Base-by-base conservation (phyloP, 495 filamentous ascomycete species). In the Neurospora sp. region DNA sequence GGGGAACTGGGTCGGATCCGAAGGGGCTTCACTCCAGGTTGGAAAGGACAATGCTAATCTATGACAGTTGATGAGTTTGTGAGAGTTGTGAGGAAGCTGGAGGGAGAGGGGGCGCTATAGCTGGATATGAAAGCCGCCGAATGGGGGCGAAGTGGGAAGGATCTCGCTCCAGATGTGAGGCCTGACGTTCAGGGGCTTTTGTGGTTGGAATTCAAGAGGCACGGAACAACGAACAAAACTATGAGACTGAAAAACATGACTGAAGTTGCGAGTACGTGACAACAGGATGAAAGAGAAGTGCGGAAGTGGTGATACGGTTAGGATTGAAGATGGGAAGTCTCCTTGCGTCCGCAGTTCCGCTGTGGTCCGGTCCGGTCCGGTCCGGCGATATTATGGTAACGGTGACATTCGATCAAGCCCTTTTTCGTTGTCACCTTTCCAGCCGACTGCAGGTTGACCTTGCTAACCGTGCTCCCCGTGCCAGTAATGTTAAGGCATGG, bases 1-100 rank as follows among this genome's bases (percentile, higher is more conserved):
- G 12, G 39, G 39, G 39, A 10, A 40, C 39, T 40, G 39, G 39
- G 4, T 40, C 39, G 39, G 10, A 3, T 40, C 39, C 39, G 4
- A 42, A 10, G 44, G 44, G 8, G 9, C n/a, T 10, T 10, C 20
- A 20, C n/a, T 10, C 1, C 20, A 35, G 35, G 6, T 17, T 39
- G 10, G 20, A 42, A 22, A 1, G 1, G 6, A 40, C 14, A 3
- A 38, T 27, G 45, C 40, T 68, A 35, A 68, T 44, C 0, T 3
- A 10, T 69, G 53, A 4, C 37, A 74, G 73, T 71, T 39, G 69
- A 71, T 17, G 73, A 74, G n/a, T 74, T 71, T 69, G 40, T 74
- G 7, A 27, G 39, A n/a, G 69, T 74, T 38, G 69, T 74, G 5
- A 17, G 72, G 3, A 59, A 71, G 38, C 48, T 74, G 16, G 72